Evolutionary conservation across 164 flowering plant species (phyloP), one percentile per base, ranked within the genome.

Genomic region (Malania oleifera): DNA sequence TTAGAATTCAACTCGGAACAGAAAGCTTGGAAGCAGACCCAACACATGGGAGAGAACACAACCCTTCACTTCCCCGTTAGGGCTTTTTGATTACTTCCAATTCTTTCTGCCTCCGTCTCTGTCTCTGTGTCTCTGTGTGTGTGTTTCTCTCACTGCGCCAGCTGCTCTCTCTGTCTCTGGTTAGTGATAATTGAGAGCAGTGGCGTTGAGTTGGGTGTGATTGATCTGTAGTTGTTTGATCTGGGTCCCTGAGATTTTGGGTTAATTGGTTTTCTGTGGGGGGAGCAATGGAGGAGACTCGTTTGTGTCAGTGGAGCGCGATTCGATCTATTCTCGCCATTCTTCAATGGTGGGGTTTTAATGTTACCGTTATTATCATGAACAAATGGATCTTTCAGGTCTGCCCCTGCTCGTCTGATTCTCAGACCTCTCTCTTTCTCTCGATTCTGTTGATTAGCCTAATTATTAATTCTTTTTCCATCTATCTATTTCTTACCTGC

Each of bases 341-440:
- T 34, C 49, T 91, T 26, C 99, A 91, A 55, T 95, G 99, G 99
- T 95, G 99, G 99, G 79, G 67, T 55, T 93, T 88, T 73, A 93
- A 93, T 69, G 99, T 93, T 50, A 82, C 99, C 37, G 99, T 93
- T 34, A 90, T 93, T 52, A 86, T 93, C 79, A 87, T 80, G 83
- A 95, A 95, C 83, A 95, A 95, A 60, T 95, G 99, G 99, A 95
- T 95, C 91, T 95, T 95, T 70, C 99, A 93, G 99, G 99, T 86
- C 10, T 47, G 59, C 17, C 57, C 38, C 13, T 47, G 28, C 7
- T 54, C 12, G n/a, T n/a, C n/a, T n/a, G n/a, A n/a, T n/a, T n/a
- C n/a, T n/a, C n/a, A n/a, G n/a, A n/a, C n/a, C 47, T 60, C 6
- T 52, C 41, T 39, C 5, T 37, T 3, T 18, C 2, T 61, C 28